Conservation (phyloP, 2,329 filamentous ascomycete genomes). For the Penicillium sp. region DNA sequence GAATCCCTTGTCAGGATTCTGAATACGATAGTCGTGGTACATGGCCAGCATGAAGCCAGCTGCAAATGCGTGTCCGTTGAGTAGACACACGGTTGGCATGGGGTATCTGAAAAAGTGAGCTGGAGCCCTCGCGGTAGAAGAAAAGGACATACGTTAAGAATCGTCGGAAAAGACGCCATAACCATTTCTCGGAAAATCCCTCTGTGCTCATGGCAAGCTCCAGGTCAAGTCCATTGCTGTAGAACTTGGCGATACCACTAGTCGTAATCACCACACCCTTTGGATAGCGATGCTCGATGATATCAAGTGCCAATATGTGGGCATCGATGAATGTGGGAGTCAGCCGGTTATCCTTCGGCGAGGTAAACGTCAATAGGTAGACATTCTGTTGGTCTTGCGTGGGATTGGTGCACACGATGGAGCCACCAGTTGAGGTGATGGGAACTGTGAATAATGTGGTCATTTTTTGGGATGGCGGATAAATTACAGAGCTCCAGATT, state of each 20-base stretch:
- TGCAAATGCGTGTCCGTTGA: slow-evolving; percentile 81
- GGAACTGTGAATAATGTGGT: slow-evolving; percentile 61
- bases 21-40: slow-evolving; percentile 81
- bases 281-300: slow-evolving; percentile 66
- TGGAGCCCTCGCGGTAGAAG: background rate
- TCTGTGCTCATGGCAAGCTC: slow-evolving; percentile 62
- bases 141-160: slow-evolving; percentile 55
- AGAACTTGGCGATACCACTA: slow-evolving; percentile 74
- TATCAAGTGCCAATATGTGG: slow-evolving; percentile 70
- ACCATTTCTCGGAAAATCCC: slow-evolving; percentile 60
- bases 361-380: slow-evolving; percentile 72
- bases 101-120: slow-evolving; percentile 56
- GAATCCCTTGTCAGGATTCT: slow-evolving; percentile 70
- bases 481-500: background rate
- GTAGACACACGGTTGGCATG: slow-evolving; percentile 77
- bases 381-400: slow-evolving; percentile 45
- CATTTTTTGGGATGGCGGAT: slow-evolving; percentile 20
- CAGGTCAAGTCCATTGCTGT: slow-evolving; percentile 79
- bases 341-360: slow-evolving; percentile 75
- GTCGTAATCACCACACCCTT: slow-evolving; percentile 79
- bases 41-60: slow-evolving; percentile 79
- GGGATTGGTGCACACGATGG: slow-evolving; percentile 64
- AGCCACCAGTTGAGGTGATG: slow-evolving; percentile 56
- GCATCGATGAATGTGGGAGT: slow-evolving; percentile 68
- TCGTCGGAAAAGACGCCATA: slow-evolving; percentile 67